Percentiles rank a stretch among this genome's conserved stretches.
phyloP scores from a whole-genome alignment of 2,329 filamentous ascomycete species.

The Fusarium proliferatum region DNA sequence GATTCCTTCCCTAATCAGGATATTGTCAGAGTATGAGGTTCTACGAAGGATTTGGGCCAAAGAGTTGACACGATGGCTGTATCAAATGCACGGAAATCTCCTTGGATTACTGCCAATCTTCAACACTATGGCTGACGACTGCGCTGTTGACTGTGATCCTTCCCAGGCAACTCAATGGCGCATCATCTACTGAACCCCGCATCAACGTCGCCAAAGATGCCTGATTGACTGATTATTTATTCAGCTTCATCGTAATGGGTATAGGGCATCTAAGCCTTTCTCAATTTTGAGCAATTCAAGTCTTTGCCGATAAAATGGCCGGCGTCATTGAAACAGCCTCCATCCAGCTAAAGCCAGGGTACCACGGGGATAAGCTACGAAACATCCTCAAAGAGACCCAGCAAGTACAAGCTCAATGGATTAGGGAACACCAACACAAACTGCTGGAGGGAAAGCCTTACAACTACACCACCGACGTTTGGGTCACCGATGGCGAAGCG shows the following conservation, averaged over 20 bases:
- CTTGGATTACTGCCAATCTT: background rate
- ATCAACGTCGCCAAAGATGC: conserved; percentile 14
- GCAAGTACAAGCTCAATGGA: conserved; percentile 55
- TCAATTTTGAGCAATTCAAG: background rate
- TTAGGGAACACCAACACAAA: conserved; percentile 51
- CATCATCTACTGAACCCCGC: conserved; percentile 17
- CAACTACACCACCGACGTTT: conserved; percentile 51
- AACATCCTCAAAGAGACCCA: conserved; percentile 48
- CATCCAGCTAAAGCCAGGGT: conserved; percentile 47
- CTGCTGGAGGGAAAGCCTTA: conserved; percentile 46
- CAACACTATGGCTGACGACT: background rate
- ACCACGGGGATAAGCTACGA: conserved; percentile 49
- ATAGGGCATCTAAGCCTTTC: background rate
- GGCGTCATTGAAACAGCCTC: conserved; percentile 55
- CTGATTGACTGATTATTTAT: conserved; percentile 3
- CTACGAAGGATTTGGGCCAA: background rate
- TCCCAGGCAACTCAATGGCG: conserved; percentile 11
- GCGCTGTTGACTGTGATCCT: conserved; percentile 6
- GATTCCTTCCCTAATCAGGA: background rate
- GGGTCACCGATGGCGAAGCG: conserved; percentile 51
- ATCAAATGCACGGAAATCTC: background rate
- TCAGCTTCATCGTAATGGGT: background rate
- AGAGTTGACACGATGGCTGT: too few relatives aligned
- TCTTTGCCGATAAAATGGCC: conserved; percentile 44
- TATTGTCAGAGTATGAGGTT: background rate